Conservation (phyloP, 176 grass and related monocot genomes). For the Eleusine indica region DNA sequence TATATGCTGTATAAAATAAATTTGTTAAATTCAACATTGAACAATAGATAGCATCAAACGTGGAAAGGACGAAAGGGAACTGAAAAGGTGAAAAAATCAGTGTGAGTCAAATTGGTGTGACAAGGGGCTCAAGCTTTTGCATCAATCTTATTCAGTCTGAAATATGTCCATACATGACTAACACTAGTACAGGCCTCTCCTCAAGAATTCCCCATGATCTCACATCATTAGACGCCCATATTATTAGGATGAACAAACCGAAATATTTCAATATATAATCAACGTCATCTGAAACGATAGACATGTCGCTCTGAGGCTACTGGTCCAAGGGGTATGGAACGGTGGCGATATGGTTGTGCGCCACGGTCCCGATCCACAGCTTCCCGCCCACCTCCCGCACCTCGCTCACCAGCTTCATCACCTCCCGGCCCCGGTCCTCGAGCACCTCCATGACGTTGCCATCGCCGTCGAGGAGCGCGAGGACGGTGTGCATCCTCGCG, state of each 20-base stretch:
- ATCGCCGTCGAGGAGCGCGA: conserved; percentile 66
- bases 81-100: neutral
- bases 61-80: neutral
- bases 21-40: neutral
- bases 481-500: conserved; percentile 74
- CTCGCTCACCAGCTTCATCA: conserved; percentile 88
- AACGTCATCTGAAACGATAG: neutral
- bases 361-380: conserved; percentile 89
- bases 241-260: neutral
- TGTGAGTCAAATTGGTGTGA: neutral
- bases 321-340: conserved; percentile 61
- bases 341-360: conserved; percentile 87
- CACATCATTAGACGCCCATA: neutral
- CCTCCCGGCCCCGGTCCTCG: conserved; percentile 75
- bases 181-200: neutral
- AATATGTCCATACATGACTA: neutral
- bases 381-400: conserved; percentile 74
- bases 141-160: neutral
- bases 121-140: neutral
- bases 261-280: neutral
- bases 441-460: conserved; percentile 73
- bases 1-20: neutral
- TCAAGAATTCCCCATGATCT: neutral
- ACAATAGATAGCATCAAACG: neutral
- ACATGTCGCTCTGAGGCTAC: neutral